A percentile compares a stretch with the other conserved stretches of the same genome.
Conservation (phyloP, 2,329 filamentous ascomycete genomes). For the Claviceps capensis region DNA sequence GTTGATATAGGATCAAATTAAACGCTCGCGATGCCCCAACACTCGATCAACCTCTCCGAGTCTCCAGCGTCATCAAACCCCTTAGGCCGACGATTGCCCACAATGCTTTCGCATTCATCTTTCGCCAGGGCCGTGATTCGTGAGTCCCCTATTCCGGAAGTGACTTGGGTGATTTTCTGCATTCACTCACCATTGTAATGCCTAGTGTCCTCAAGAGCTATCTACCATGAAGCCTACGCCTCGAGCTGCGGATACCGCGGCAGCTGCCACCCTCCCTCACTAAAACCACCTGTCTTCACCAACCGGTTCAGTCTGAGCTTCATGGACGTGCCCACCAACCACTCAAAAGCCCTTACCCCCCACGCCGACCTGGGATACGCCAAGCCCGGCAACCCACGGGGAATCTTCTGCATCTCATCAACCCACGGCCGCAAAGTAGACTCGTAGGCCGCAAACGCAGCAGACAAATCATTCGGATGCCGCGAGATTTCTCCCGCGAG, state of each 20-base stretch:
- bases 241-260: not conserved
- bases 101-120: too few species aligned
- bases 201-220: too few species aligned
- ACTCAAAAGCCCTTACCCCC: not conserved
- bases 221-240: not conserved
- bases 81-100: too few species aligned
- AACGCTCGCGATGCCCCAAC: too few species aligned
- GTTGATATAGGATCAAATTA: too few species aligned
- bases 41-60: too few species aligned
- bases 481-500: slow-evolving; percentile 20
- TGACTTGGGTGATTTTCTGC: too few species aligned
- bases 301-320: not conserved
- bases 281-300: not conserved
- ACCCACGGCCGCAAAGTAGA: not conserved
- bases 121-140: too few species aligned
- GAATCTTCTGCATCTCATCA: not conserved
- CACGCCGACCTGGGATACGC: not conserved
- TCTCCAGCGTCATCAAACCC: too few species aligned
- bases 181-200: too few species aligned
- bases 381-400: not conserved
- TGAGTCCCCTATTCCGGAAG: too few species aligned
- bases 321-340: not conserved
- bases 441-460: slow-evolving; percentile 1
- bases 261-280: not conserved
- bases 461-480: not conserved